These are phyloP conservation scores for Yamagishiella unicocca DNA, from an alignment of 139 green algal species.

Conservation along the genomic window DNA sequence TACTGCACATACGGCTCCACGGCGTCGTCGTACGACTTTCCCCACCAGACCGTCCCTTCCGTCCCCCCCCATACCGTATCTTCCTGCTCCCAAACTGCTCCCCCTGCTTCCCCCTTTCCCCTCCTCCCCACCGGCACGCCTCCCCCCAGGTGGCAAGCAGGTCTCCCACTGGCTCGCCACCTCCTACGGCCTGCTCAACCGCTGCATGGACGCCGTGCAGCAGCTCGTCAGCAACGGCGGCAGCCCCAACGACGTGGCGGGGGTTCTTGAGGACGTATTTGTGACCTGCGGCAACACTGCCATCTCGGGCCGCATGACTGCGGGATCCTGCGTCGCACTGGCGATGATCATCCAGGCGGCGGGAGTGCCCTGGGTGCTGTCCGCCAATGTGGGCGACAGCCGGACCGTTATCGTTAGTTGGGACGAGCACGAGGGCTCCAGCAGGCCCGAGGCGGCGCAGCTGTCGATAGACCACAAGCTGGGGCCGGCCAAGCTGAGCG, in stretches of 20 bases:
- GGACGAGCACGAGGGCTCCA: slow-evolving; percentile 17
- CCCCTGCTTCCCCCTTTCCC: neutral
- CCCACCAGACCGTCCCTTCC: too few relatives aligned
- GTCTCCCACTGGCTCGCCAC: slow-evolving; percentile 40
- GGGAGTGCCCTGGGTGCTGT: slow-evolving; percentile 40
- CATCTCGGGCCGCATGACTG: slow-evolving; percentile 9
- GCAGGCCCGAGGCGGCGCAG: slow-evolving; percentile 5
- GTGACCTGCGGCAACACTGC: neutral
- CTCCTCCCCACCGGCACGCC: neutral
- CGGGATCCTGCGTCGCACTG: slow-evolving; percentile 18
- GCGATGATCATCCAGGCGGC: slow-evolving; percentile 11
- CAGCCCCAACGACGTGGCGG: slow-evolving; percentile 20
- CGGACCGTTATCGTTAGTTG: slow-evolving; percentile 36
- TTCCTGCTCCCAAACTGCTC: too few relatives aligned
- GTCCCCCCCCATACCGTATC: too few relatives aligned
- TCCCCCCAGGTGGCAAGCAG: slow-evolving; percentile 27
- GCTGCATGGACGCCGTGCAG: slow-evolving; percentile 37
- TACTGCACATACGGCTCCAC: too few relatives aligned
- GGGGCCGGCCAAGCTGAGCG: slow-evolving; percentile 38
- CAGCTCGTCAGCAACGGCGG: slow-evolving; percentile 14
- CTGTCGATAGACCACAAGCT: slow-evolving; percentile 43
- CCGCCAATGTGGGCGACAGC: slow-evolving; percentile 42
- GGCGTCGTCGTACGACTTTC: too few relatives aligned
- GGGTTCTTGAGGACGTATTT: slow-evolving; percentile 40
- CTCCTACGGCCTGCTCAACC: slow-evolving; percentile 40